Evolutionary conservation across 1,284 basidiomycete genomes (phyloP), one percentile per base, ranked within the genome.

Genomic region (Leucoagaricus sp.): DNA sequence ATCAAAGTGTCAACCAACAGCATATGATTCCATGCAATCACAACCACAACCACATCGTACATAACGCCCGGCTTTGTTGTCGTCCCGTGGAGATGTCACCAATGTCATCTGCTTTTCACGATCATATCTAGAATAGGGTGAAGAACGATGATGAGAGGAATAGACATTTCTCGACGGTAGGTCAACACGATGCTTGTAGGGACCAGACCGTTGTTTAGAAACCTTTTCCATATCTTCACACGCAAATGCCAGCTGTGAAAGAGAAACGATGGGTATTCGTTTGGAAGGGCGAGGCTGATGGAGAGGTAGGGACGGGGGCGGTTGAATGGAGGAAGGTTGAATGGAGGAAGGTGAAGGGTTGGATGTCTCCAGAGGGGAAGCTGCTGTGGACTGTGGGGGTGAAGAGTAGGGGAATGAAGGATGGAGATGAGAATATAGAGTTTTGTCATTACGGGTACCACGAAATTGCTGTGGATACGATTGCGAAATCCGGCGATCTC

Each of bases 251-350:
- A 83, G 69, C 49, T 74, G 70, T 10, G 76, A 74, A 29, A 83
- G 70, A 23, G 80, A 79, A 34, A 83, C 72, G 53, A 80, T 78
- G 10, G 82, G 81, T 65, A 83, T 83, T 13, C 72, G 75, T 25
- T 81, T 77, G 45, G 73, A 78, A 44, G 81, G 81, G 58, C 81
- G 82, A 17, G 81, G 81, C 63, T 84, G 82, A 58, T 78, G 69
- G 36, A 83, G 69, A 53, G 76, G 74, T 38, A 81, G 61, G 12
- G 65, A 67, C 26, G 64, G 60, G 42, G 70, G 67, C n/a, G 59
- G 60, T 23, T 54, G 57, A 54, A 58, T 26, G 17, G 58, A 55
- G 36, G 63, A 36, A 34, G 62, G 58, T 33, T 54, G 57, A 54
- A 58, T 26, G 17, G 58, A 55, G 36, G 63, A 36, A 34, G 62